Conservation (phyloP, 2,329 filamentous ascomycete genomes). For the Cladosporium colombiae region DNA sequence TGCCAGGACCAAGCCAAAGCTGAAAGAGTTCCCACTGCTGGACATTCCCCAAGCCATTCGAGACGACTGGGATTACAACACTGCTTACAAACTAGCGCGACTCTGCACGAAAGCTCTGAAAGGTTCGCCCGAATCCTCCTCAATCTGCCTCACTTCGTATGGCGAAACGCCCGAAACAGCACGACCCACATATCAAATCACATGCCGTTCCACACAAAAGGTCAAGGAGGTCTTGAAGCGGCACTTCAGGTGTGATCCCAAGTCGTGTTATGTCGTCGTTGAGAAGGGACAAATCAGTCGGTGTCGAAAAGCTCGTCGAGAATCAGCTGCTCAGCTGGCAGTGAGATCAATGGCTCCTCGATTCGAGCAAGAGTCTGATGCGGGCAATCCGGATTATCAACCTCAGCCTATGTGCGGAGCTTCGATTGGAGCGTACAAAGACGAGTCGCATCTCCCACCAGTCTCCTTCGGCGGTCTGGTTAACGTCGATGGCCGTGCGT, state of each 20-base stretch:
- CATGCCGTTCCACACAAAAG: constrained; percentile 73
- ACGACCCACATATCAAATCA: constrained; percentile 72
- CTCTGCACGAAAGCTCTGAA: constrained; percentile 70
- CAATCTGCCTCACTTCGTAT: constrained; percentile 74
- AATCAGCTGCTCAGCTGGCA: constrained; percentile 16
- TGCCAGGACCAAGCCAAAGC: constrained; percentile 24
- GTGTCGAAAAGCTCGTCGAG: constrained; percentile 23
- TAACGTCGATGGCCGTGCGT: constrained; percentile 78
- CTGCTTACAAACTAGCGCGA: constrained; percentile 73
- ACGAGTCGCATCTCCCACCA: constrained; percentile 81
- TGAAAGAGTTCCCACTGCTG: constrained; percentile 37
- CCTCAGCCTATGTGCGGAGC: constrained; percentile 78
- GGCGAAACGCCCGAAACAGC: constrained; percentile 67
- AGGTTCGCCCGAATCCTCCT: constrained; percentile 73
- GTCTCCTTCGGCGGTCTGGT: constrained; percentile 90
- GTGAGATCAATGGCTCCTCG: constrained; percentile 18
- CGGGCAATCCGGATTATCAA: constrained; percentile 75
- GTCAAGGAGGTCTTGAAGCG: constrained; percentile 71
- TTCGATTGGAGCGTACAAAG: constrained; percentile 88
- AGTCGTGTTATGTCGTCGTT: constrained; percentile 68
- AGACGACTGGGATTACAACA: constrained; percentile 68
- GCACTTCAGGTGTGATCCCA: constrained; percentile 67
- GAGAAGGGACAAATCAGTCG: constrained; percentile 56
- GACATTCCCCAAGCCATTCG: constrained; percentile 63
- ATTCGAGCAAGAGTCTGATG: constrained; percentile 29